Conservation (phyloP, 257 asterid genomes). For the Fraxinus americana region DNA sequence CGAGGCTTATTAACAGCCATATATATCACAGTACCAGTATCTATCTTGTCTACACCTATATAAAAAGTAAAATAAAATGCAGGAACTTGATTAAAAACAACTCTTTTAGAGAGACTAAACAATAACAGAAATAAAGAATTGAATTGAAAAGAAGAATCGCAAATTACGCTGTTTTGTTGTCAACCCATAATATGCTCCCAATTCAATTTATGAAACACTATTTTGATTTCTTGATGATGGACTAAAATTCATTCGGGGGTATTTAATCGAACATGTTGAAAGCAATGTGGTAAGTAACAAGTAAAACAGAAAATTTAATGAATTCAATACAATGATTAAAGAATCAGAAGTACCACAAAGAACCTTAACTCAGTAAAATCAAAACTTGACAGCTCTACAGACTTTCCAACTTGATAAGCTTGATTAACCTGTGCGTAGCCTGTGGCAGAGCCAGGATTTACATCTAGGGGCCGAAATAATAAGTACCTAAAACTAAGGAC, state of each 20-base stretch:
- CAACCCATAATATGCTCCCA: too few relatives aligned
- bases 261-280: constrained; percentile 40
- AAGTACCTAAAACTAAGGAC: too few relatives aligned
- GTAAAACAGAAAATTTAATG: neutral
- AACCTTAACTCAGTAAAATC: neutral
- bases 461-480: too few relatives aligned
- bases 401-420: neutral
- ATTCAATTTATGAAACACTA: neutral
- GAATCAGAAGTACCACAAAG: neutral
- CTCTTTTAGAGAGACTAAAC: neutral
- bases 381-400: neutral
- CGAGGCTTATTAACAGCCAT: constrained; percentile 82
- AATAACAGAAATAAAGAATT: neutral
- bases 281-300: constrained; percentile 18
- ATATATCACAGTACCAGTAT: constrained; percentile 13
- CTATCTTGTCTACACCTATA: constrained; percentile 23
- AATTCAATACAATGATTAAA: neutral
- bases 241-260: neutral
- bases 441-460: neutral
- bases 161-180: neutral
- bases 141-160: neutral
- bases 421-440: neutral
- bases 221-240: neutral
- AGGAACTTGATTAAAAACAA: neutral
- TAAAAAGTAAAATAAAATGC: neutral